These are phyloP conservation scores for Bipolaris sorokiniana DNA, from an alignment of 2,329 filamentous ascomycete genomes.

Conservation along the genomic window DNA sequence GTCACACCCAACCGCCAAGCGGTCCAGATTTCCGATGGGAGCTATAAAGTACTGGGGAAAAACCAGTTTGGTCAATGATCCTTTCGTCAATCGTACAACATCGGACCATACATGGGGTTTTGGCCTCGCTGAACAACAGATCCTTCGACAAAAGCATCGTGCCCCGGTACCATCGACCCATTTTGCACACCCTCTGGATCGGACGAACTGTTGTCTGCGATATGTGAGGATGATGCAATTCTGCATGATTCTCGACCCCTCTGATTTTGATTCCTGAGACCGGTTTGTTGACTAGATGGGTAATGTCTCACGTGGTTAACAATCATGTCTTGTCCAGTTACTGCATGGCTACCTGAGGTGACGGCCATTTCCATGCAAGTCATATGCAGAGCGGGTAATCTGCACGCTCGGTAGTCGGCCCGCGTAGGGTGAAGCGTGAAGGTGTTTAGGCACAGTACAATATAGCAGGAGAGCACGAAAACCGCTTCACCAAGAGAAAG, in stretches of 20 bases:
- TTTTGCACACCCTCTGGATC: background rate
- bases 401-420: no score
- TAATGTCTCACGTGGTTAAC: background rate
- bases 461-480: no score
- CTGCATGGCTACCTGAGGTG: background rate
- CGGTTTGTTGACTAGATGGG: background rate
- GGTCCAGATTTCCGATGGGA: background rate
- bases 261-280: background rate
- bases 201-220: background rate
- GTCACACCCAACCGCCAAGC: background rate
- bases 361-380: background rate
- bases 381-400: background rate
- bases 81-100: background rate
- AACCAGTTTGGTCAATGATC: no score
- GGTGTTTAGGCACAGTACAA: background rate
- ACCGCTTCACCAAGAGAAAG: no score
- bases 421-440: background rate
- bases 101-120: background rate
- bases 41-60: background rate
- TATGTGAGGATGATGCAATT: background rate
- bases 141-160: background rate
- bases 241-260: background rate
- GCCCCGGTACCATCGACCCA: background rate
- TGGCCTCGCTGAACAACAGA: background rate
- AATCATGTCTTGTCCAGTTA: background rate